These are phyloP conservation scores for Hypoxylon sp. DNA, from an alignment of 2,329 filamentous ascomycete genomes.

Conservation along the genomic window DNA sequence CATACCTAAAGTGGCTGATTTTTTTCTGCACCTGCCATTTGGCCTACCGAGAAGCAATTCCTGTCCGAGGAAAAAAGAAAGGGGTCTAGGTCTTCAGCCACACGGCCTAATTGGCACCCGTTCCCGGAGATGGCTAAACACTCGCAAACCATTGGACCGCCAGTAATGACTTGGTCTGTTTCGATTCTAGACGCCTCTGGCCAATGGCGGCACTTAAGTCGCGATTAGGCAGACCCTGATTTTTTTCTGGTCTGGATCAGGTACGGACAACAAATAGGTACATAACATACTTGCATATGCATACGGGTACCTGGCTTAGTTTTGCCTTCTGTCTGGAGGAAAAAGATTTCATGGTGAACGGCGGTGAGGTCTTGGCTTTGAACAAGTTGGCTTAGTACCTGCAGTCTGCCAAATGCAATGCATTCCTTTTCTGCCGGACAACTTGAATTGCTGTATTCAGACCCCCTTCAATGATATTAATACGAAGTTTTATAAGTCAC, in stretches of 20 bases:
- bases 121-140: constrained; percentile 17
- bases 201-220: constrained; percentile 35
- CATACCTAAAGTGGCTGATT: constrained; percentile 33
- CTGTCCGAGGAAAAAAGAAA: constrained; percentile 6
- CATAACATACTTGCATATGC: constrained; percentile 23
- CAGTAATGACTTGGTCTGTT: constrained; percentile 33
- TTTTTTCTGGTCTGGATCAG: constrained; percentile 14
- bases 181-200: constrained; percentile 30
- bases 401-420: constrained; percentile 35
- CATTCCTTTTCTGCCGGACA: constrained; percentile 32
- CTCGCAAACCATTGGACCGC: constrained; percentile 29
- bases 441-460: constrained; percentile 24
- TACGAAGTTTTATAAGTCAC: constrained; percentile 33
- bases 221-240: constrained; percentile 9
- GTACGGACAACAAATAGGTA: constrained; percentile 22
- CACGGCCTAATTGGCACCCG: constrained; percentile 32
- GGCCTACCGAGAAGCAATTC: constrained; percentile 37
- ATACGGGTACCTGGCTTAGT: constrained; percentile 23
- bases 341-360: constrained; percentile 30
- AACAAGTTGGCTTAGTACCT: constrained; percentile 18
- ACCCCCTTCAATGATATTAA: constrained; percentile 18
- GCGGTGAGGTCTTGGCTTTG: constrained; percentile 41
- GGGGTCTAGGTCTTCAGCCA: constrained; percentile 44
- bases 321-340: constrained; percentile 17
- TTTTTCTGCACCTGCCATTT: constrained; percentile 38